Evolutionary conservation across 2,329 filamentous ascomycete genomes (phyloP), one percentile per base, ranked within the genome.

Genomic region (Coleophoma crateriformis): DNA sequence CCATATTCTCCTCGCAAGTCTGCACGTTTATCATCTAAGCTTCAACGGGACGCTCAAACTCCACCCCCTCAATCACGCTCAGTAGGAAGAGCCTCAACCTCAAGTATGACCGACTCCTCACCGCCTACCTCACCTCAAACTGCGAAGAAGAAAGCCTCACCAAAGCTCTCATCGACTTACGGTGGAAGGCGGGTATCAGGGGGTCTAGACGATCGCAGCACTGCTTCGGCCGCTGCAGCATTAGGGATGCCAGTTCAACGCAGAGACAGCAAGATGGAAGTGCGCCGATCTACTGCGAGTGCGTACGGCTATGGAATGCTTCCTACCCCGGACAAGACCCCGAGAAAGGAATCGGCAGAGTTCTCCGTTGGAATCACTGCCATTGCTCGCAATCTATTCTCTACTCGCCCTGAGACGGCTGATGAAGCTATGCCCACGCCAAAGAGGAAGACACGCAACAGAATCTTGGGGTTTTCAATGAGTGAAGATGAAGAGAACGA

Each of bases 261-360:
- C 38, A 54, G 50, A 34, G 54, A 60, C 33, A 50, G 47, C 32
- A 60, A 58, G 53, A 55, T 51, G 48, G 58, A 58, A 8, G 48
- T 50, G 42, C 49, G 55, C 19, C 49, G 49, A 47, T 47, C 51
- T 22, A 51, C 47, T 34, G 46, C 52, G 10, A 43, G 50, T 22
- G 15, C 54, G 41, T 55, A 53, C 42, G 50, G 53, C 42, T 60
- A 67, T 48, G 75, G 73, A 54, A 86, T 88, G 77, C 78, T 91
- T 42, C 87, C 85, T 14, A 92, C 88, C 3, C 88, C 88, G 2
- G 79, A 82, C 56, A 91, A 91, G 71, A 92, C 88, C 3, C 88
- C 83, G 1, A 64, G 87, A 71, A 73, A 77, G 43, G 73, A 75
- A 1, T 73, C 72, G 15, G 70, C 57, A 72, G 59, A 78, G 61